phyloP scores from a whole-genome alignment of 2,329 filamentous ascomycete species.

The Zasmidium cellare region DNA sequence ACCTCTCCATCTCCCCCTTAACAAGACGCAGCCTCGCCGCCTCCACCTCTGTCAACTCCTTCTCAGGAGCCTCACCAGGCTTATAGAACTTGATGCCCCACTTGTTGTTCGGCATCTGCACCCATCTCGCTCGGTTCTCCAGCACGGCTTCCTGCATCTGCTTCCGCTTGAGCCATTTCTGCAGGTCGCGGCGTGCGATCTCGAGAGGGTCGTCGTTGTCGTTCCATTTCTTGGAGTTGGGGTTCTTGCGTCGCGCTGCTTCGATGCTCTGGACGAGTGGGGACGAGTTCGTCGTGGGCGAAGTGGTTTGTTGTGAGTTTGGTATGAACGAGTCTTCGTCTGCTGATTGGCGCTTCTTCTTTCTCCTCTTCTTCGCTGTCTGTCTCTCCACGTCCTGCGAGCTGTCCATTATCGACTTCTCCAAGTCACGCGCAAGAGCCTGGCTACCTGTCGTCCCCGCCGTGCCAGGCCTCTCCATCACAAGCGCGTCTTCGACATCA shows the following conservation, averaged over 20 bases:
- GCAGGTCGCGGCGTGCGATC: not conserved
- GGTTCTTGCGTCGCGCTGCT: not conserved
- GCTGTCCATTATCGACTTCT: slow-evolving; percentile 8
- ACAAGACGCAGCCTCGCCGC: not conserved
- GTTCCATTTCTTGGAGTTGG: not conserved
- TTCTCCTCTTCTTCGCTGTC: slow-evolving; percentile 8
- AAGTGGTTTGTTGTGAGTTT: not conserved
- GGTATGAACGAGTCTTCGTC: not conserved
- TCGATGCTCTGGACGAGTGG: not conserved
- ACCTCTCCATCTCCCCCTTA: not conserved
- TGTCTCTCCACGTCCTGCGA: slow-evolving; percentile 1
- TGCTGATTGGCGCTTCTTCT: slow-evolving; percentile 9
- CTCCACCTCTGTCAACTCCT: not conserved
- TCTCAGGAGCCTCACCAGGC: not conserved
- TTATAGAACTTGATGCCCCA: slow-evolving; percentile 7
- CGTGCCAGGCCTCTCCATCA: not conserved
- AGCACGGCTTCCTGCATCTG: slow-evolving; percentile 9
- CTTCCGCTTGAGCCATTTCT: slow-evolving; percentile 4
- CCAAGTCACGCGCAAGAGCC: slow-evolving; percentile 12
- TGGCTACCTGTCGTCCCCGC: slow-evolving; percentile 5
- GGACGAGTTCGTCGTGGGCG: too few relatives aligned
- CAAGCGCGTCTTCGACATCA: not conserved
- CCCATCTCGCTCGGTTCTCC: not conserved
- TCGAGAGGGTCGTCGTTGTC: not conserved
- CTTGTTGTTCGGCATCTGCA: slow-evolving; percentile 4